Base-by-base conservation (phyloP, 306 rosid genomes). In the Spatholobus suberectus region DNA sequence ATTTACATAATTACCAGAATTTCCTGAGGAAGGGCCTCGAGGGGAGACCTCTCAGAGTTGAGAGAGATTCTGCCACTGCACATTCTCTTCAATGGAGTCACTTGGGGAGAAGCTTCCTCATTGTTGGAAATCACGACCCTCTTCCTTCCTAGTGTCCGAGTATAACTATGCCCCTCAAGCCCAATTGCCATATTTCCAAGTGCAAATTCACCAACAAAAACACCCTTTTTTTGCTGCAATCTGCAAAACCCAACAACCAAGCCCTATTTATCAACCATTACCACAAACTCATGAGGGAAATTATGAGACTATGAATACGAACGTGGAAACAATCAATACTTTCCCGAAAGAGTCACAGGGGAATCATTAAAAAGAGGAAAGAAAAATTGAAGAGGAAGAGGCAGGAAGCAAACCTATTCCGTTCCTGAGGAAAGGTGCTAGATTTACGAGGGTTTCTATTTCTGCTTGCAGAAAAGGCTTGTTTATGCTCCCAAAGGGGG, bases 11-110 rank as follows among this genome's bases (percentile, higher is more conserved):
- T 91, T 35, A 94, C 98, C 94, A 91, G 79, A 88, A 93, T 52
- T 15, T 94, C 97, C 73, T 49, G 90, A 75, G 96, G 97, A 76
- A 93, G 74, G 43, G 92, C 82, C 86, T 94, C 94, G 4, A 94
- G 88, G 29, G 8, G 78, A 67, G 92, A 87, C 41, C 12, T 58
- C 1, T 78, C 82, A 63, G 77, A 47, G 5, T 62, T 88, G 44
- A n/a, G 55, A 68, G 46, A 46, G 71, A 82, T 15, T 15, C 9
- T 44, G 13, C 43, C 74, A 8, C 87, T 85, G 17, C 90, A 58
- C 66, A 57, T 88, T 85, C 73, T 88, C 92, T 90, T 90, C 65
- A 75, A 78, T 2, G 92, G 89, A 46, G 88, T 75, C 66, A 18
- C 62, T 44, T 81, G 84, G 0, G 74, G 27, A 57, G 81, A 79